phyloP scores from a whole-genome alignment of 176 grass and related monocot species.

The Tuctoria greenei region DNA sequence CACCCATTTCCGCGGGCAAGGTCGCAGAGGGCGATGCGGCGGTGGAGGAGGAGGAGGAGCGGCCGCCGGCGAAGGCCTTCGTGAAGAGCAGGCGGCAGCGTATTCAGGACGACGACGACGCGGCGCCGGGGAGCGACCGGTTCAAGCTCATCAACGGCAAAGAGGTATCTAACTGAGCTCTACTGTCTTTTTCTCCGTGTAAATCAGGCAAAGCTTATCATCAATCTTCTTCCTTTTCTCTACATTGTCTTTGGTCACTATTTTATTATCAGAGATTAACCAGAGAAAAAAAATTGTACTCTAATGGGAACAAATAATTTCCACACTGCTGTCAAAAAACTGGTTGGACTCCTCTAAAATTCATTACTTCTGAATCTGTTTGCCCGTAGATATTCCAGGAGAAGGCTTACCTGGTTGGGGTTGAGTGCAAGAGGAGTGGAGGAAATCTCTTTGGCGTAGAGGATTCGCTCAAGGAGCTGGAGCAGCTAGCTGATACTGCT shows the following conservation, averaged over 20 bases:
- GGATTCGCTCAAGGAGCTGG: constrained; percentile 91
- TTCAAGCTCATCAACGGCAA: constrained; percentile 60
- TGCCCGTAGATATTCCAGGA: constrained; percentile 74
- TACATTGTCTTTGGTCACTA: too few species aligned
- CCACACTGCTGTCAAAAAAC: too few species aligned
- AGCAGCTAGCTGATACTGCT: constrained; percentile 78
- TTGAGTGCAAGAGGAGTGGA: constrained; percentile 66
- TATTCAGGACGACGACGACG: constrained; percentile 46
- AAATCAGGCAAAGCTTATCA: too few species aligned
- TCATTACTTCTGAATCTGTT: constrained; percentile 4
- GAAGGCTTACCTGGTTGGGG: constrained; percentile 82
- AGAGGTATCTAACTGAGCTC: constrained; percentile 30
- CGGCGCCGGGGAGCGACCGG: constrained; percentile 30
- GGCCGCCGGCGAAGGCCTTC: constrained; percentile 12
- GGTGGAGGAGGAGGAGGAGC: constrained; percentile 40
- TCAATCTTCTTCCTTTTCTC: too few species aligned
- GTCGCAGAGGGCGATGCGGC: constrained; percentile 22
- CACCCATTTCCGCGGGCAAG: not conserved
- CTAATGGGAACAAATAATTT: too few species aligned
- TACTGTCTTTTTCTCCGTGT: too few species aligned
- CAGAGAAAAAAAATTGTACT: too few species aligned
- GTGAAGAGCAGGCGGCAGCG: constrained; percentile 49
- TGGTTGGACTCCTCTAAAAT: too few species aligned
- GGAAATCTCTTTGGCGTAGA: constrained; percentile 62
- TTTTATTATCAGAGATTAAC: too few species aligned